Base-by-base conservation (phyloP, 495 filamentous ascomycete species). In the Penicillium canescens region DNA sequence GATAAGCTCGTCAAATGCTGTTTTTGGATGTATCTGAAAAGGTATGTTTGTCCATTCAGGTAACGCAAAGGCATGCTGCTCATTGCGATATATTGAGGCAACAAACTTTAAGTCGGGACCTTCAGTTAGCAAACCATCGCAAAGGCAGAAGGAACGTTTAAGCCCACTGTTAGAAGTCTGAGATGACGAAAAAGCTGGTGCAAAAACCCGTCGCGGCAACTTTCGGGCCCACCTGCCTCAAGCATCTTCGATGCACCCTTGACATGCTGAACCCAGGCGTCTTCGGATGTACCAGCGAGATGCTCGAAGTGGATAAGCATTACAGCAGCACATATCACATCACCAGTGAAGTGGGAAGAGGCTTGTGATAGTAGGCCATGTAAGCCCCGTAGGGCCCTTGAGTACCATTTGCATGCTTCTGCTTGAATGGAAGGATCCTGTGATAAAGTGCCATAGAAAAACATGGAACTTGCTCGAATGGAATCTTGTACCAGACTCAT, bases 401-500 rank as follows among this genome's bases (percentile, higher is more conserved):
- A 18, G 14, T 60, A 60, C 57, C 57, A 60, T n/a, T 39, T 60
- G 42, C 38, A 52, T 9, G 57, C 57, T 39, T 55, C 57, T 24
- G 52, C 52, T 20, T 41, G 43, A 41, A 60, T 60, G 3, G 57
- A 47, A 13, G 52, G n/a, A 31, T 60, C 52, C 5, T 56, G 3
- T 24, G 51, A 45, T 26, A 54, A 20, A n/a, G 45, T 37, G 13
- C 56, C 56, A 16, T 59, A 59, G 36, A 59, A 59, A 13, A 54
- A 50, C 56, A 59, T 59, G 11, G 50, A 54, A 1, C 44, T 45
- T 7, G 56, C 50, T 10, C 56, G 46, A 6, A 59, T 54, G 4
- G 56, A 59, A n/a, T 42, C 26, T 18, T 46, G 50, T 12, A 49
- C 50, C 6, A 54, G 21, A 7, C 6, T 28, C 10, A 9, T 33